phyloP scores from a whole-genome alignment of 495 filamentous ascomycete genomes.

The Trichodelitschia bisporula region DNA sequence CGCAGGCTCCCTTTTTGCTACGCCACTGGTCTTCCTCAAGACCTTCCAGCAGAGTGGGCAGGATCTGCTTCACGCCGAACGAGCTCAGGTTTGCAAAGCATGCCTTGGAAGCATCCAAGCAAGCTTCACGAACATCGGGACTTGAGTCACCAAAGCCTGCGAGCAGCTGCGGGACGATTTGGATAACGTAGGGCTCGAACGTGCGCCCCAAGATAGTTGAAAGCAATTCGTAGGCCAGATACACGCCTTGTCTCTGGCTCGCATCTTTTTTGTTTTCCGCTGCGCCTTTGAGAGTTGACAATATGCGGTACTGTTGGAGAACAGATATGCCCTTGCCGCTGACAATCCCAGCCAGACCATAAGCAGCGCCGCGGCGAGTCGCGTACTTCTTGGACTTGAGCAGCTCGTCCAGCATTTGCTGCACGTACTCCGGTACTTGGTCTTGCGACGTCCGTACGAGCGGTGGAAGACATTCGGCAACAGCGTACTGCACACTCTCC shows the following conservation, averaged over 20 bases:
- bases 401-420: slow-evolving; percentile 54
- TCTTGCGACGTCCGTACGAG: slow-evolving; percentile 58
- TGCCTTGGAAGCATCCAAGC: slow-evolving; percentile 76
- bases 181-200: slow-evolving; percentile 91
- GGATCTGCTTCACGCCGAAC: slow-evolving; percentile 80
- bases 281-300: slow-evolving; percentile 50
- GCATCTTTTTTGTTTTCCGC: slow-evolving; percentile 81
- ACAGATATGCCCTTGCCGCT: slow-evolving; percentile 63
- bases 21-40: slow-evolving; percentile 91
- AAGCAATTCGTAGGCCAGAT: slow-evolving; percentile 75
- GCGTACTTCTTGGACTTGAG: slow-evolving; percentile 74
- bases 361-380: slow-evolving; percentile 73
- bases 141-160: slow-evolving; percentile 71
- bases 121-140: slow-evolving; percentile 74
- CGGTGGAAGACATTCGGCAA: slow-evolving; percentile 79
- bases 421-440: slow-evolving; percentile 52
- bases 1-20: slow-evolving; percentile 93
- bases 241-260: slow-evolving; percentile 66
- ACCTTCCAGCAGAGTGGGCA: slow-evolving; percentile 78
- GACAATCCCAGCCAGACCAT: slow-evolving; percentile 79
- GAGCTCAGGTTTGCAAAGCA: slow-evolving; percentile 86
- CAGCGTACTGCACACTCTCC: slow-evolving; percentile 86
- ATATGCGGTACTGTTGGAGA: slow-evolving; percentile 62
- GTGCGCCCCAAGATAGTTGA: slow-evolving; percentile 61
- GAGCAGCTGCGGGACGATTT: slow-evolving; percentile 78